Conservation (phyloP, 177 flowering plant species). For the Vitis hybrid region DNA sequence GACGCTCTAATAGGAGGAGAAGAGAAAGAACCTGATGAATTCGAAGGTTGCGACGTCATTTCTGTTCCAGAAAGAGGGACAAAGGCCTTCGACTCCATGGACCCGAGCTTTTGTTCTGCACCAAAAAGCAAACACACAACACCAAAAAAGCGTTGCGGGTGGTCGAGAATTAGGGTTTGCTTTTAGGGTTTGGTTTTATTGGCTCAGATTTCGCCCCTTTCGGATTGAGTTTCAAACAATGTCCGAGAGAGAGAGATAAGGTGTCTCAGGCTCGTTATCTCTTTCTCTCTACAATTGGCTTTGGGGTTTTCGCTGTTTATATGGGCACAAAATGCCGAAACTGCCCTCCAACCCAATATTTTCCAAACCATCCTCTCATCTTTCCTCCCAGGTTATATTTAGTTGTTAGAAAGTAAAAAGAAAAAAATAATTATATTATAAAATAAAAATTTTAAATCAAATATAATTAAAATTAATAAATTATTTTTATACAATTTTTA, state of each 20-base stretch:
- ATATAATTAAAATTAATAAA: too few relatives aligned
- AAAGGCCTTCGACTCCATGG: conserved; percentile 38
- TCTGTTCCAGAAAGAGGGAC: conserved; percentile 5
- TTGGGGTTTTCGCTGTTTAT: not conserved
- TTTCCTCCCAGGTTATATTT: too few relatives aligned
- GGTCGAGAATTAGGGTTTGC: not conserved
- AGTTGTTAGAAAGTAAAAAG: too few relatives aligned
- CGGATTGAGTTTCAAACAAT: conserved; percentile 4
- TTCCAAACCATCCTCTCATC: too few relatives aligned
- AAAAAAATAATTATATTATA: not conserved
- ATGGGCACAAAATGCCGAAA: not conserved
- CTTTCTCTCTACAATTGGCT: not conserved
- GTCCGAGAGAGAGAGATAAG: conserved; percentile 7
- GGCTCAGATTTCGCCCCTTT: not conserved
- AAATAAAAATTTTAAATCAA: too few relatives aligned
- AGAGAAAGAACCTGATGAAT: conserved; percentile 28
- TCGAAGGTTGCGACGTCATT: not conserved
- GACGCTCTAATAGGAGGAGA: conserved; percentile 32
- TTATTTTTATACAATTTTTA: too few relatives aligned
- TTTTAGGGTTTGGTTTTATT: not conserved
- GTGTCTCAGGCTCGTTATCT: not conserved
- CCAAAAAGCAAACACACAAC: conserved; percentile 4
- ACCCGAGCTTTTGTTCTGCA: conserved; percentile 19
- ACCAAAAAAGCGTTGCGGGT: not conserved
- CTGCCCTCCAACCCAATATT: not conserved